Conservation (phyloP, 176 grass and related monocot species). For the Carex littledalei region DNA sequence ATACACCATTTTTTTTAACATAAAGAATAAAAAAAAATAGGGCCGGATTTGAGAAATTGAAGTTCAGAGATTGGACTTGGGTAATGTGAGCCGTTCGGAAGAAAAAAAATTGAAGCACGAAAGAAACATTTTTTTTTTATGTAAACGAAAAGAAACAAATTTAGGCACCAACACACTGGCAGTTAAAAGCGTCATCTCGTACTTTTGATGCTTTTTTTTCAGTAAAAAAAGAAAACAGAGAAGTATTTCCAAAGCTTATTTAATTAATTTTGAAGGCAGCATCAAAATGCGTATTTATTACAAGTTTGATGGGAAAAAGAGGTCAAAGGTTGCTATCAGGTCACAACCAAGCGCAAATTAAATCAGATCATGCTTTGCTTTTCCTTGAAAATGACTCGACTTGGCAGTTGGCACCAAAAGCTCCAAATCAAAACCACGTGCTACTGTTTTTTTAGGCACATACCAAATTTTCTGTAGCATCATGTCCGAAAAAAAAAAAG, state of each 20-base stretch:
- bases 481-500: background rate
- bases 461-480: background rate
- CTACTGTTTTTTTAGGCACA: slow-evolving; percentile 8
- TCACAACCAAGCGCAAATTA: background rate
- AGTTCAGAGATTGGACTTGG: too few species aligned
- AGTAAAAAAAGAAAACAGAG: too few species aligned
- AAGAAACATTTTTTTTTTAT: too few species aligned
- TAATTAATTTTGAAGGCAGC: background rate
- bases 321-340: background rate
- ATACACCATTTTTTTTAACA: too few species aligned
- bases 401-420: background rate
- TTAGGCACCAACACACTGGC: too few species aligned
- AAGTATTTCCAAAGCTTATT: background rate
- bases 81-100: too few species aligned
- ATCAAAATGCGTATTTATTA: background rate
- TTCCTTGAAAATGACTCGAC: slow-evolving; percentile 11
- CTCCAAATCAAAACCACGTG: slow-evolving; percentile 23
- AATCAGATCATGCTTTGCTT: background rate
- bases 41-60: too few species aligned
- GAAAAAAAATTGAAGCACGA: too few species aligned
- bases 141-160: too few species aligned
- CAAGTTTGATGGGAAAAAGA: background rate
- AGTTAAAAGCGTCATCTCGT: too few species aligned
- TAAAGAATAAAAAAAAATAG: too few species aligned
- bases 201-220: too few species aligned